A percentile compares a stretch with the other conserved stretches of the same genome.
Evolutionary conservation across 495 filamentous ascomycete species (phyloP).

Genomic region (Aspergillus biplanus): DNA sequence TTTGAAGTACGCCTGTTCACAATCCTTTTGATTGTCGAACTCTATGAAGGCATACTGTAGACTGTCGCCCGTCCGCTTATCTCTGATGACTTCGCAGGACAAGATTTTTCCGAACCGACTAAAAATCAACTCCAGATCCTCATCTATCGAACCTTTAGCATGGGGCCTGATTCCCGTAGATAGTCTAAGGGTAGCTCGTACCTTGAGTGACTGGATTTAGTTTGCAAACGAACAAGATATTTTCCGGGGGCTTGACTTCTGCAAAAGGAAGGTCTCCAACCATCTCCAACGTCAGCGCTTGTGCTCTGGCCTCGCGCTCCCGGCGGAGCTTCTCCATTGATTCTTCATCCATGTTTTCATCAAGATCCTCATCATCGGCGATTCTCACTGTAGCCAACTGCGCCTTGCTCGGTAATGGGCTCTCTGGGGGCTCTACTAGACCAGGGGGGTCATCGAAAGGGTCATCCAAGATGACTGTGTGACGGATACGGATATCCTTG

Average conservation of each 20-base stretch:
- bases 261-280: slow-evolving; percentile 97
- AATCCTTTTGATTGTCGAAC: slow-evolving; percentile 88
- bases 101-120: slow-evolving; percentile 95
- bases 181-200: slow-evolving; percentile 29
- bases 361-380: slow-evolving; percentile 81
- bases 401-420: slow-evolving; percentile 79
- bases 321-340: slow-evolving; percentile 77
- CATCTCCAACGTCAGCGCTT: slow-evolving; percentile 95
- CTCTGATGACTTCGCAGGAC: slow-evolving; percentile 94
- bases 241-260: slow-evolving; percentile 96
- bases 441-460: slow-evolving; percentile 80
- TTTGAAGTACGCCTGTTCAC: slow-evolving; percentile 96
- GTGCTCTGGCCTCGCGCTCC: slow-evolving; percentile 90
- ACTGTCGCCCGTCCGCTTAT: slow-evolving; percentile 91
- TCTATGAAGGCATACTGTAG: slow-evolving; percentile 98
- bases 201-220: slow-evolving; percentile 92
- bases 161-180: not conserved
- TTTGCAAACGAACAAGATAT: slow-evolving; percentile 98
- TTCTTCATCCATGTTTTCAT: slow-evolving; percentile 77
- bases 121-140: slow-evolving; percentile 94
- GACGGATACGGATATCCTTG: slow-evolving; percentile 89
- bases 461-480: slow-evolving; percentile 88
- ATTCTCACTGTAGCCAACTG: slow-evolving; percentile 92
- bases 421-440: slow-evolving; percentile 73
- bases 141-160: slow-evolving; percentile 55